Percentiles rank a stretch among this genome's conserved stretches.
Evolutionary conservation across 805 yeast species (phyloP).

Genomic region (Starmerella lactis-condensi): DNA sequence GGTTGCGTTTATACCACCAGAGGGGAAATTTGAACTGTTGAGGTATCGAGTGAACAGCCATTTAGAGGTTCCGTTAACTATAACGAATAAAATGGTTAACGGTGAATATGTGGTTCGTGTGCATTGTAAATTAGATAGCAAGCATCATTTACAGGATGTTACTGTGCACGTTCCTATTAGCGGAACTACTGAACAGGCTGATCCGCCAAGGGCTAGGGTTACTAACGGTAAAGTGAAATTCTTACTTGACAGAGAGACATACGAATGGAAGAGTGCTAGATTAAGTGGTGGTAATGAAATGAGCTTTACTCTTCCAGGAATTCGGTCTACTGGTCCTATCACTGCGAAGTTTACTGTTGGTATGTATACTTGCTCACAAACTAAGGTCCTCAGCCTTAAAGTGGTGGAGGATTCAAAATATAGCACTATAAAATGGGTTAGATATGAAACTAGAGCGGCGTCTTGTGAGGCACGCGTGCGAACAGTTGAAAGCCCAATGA

Average conservation of each 20-base stretch:
- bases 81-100: conserved; percentile 30
- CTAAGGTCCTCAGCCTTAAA: conserved; percentile 52
- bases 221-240: conserved; percentile 53
- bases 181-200: conserved; percentile 29
- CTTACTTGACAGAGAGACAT: conserved; percentile 42
- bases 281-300: conserved; percentile 49
- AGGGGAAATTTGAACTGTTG: conserved; percentile 73
- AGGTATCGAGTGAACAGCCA: conserved; percentile 38
- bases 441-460: conserved; percentile 59
- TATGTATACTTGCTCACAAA: conserved; percentile 62
- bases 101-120: conserved; percentile 23
- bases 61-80: conserved; percentile 41
- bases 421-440: conserved; percentile 71
- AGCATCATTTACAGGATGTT: conserved; percentile 26
- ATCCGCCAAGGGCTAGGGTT: conserved; percentile 14
- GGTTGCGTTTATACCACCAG: conserved; percentile 69
- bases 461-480: conserved; percentile 56
- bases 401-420: conserved; percentile 44
- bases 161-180: conserved; percentile 51
- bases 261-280: conserved; percentile 55
- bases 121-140: conserved; percentile 8
- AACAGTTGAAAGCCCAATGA: no score
- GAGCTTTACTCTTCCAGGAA: conserved; percentile 27
- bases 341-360: conserved; percentile 47
- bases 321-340: conserved; percentile 31